Evolutionary conservation across 177 flowering plant species (phyloP).

Genomic region (Tripterygium wilfordii): DNA sequence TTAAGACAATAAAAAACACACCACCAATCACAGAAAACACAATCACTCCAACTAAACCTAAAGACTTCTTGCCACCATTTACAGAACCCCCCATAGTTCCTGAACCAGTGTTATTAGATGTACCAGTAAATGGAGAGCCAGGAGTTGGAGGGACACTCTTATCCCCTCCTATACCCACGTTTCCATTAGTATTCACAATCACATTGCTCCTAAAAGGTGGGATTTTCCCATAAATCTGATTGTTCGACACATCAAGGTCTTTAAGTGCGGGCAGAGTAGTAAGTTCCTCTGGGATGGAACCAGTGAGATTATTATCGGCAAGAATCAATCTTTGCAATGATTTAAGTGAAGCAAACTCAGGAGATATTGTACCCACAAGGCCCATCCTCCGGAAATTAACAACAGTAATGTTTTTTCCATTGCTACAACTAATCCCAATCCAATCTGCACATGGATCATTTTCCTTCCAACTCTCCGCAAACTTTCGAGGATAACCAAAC

Average conservation of each 20-base stretch:
- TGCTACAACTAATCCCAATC: slow-evolving; percentile 55
- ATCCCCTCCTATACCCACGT: slow-evolving; percentile 49
- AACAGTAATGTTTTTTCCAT: slow-evolving; percentile 46
- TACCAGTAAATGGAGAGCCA: slow-evolving; percentile 15
- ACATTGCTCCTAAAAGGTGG: slow-evolving; percentile 42
- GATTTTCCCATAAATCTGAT: slow-evolving; percentile 49
- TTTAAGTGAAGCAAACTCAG: slow-evolving; percentile 37
- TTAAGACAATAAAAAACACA: slow-evolving; percentile 26
- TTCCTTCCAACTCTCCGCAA: slow-evolving; percentile 63
- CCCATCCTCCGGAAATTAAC: slow-evolving; percentile 62
- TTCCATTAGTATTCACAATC: slow-evolving; percentile 38
- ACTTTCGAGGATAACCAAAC: slow-evolving; percentile 45
- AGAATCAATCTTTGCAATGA: slow-evolving; percentile 54
- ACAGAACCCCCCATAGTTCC: slow-evolving; percentile 4
- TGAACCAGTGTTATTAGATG: slow-evolving; percentile 9
- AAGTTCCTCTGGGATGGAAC: slow-evolving; percentile 54
- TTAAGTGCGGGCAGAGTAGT: slow-evolving; percentile 38
- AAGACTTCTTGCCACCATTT: slow-evolving; percentile 25
- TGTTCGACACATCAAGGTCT: slow-evolving; percentile 51
- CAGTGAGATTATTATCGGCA: slow-evolving; percentile 51
- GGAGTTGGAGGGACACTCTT: slow-evolving; percentile 11
- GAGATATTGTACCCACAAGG: slow-evolving; percentile 52
- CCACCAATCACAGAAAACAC: slow-evolving; percentile 39
- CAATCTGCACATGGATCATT: slow-evolving; percentile 63
- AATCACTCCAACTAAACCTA: slow-evolving; percentile 24